phyloP scores from a whole-genome alignment of 139 green algal species.

The Chlorella vulgaris region DNA sequence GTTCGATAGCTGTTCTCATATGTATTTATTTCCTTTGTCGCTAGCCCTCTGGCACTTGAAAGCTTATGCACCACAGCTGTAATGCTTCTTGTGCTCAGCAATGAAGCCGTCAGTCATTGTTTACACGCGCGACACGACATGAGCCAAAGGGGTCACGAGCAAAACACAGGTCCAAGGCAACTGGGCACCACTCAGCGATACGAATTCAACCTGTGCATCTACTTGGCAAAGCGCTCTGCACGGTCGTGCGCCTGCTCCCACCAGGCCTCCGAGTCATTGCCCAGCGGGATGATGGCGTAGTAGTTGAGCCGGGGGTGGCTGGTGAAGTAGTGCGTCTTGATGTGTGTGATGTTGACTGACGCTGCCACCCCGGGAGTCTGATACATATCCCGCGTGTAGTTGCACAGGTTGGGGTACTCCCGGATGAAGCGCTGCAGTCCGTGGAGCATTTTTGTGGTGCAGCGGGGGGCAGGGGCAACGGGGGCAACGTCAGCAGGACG shows the following conservation, averaged over 20 bases:
- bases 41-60: too few species aligned
- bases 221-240: background rate
- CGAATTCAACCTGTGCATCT: too few species aligned
- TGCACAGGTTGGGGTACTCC: constrained; percentile 71
- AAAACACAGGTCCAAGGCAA: too few species aligned
- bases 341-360: constrained; percentile 89
- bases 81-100: too few species aligned
- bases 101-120: too few species aligned
- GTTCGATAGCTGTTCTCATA: too few species aligned
- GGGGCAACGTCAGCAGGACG: too few species aligned
- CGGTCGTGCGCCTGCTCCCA: constrained; percentile 66
- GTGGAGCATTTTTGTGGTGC: background rate
- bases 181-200: too few species aligned
- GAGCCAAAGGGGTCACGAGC: too few species aligned
- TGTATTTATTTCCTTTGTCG: too few species aligned
- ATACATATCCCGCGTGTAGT: constrained; percentile 83
- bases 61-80: too few species aligned
- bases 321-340: constrained; percentile 93
- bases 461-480: background rate
- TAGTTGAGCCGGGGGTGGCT: constrained; percentile 73
- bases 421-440: constrained; percentile 30
- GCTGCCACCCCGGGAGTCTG: constrained; percentile 65
- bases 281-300: constrained; percentile 79
- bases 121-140: too few species aligned
- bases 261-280: constrained; percentile 57